phyloP scores from a whole-genome alignment of 805 yeast genomes.

The Pichia manshurica region DNA sequence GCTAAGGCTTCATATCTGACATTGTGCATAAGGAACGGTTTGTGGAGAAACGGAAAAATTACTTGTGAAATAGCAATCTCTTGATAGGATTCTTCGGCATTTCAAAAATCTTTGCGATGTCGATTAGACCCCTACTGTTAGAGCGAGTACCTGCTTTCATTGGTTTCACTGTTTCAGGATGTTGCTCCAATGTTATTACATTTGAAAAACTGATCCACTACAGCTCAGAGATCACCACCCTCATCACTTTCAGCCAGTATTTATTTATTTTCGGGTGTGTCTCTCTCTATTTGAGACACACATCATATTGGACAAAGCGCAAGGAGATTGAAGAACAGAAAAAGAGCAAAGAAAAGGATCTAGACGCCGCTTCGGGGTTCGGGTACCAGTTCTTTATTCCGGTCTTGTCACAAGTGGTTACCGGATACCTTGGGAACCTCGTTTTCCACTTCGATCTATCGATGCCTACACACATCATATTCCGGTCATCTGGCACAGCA shows the following conservation, averaged over 20 bases:
- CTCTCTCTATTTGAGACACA: slow-evolving; percentile 30
- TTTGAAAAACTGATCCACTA: slow-evolving; percentile 47
- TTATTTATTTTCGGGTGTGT: slow-evolving; percentile 44
- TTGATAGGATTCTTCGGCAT: too few species aligned
- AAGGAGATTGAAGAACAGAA: background rate
- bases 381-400: slow-evolving; percentile 37
- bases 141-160: slow-evolving; percentile 11
- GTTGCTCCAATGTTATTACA: slow-evolving; percentile 64
- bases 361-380: background rate
- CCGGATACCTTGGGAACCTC: slow-evolving; percentile 50
- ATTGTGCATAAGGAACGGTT: too few species aligned
- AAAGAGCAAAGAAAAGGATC: background rate
- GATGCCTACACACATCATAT: slow-evolving; percentile 61
- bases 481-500: slow-evolving; percentile 60
- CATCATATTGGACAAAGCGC: background rate
- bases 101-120: too few species aligned
- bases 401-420: slow-evolving; percentile 44
- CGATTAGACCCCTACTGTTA: too few species aligned
- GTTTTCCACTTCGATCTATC: slow-evolving; percentile 54
- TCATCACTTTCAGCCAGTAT: slow-evolving; percentile 58
- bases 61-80: too few species aligned
- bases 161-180: slow-evolving; percentile 56
- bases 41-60: too few species aligned
- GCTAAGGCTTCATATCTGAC: too few species aligned
- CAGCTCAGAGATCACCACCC: slow-evolving; percentile 36